Conservation (phyloP, 805 yeast species). For the Limtongia smithiae region DNA sequence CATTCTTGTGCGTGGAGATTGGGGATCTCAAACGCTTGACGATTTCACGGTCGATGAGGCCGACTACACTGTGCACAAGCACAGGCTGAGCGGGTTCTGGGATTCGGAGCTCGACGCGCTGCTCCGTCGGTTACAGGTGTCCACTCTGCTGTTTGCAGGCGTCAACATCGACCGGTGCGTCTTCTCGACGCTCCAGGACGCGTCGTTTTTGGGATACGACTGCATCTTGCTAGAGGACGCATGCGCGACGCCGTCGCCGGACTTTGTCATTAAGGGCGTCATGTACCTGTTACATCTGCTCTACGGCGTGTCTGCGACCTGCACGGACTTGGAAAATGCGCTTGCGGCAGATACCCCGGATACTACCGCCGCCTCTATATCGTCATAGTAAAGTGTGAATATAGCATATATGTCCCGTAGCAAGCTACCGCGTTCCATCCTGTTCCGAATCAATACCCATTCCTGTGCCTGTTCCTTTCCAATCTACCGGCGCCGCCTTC, state of each 20-base stretch:
- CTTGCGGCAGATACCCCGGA: too few species aligned
- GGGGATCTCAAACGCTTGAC: slow-evolving; percentile 21
- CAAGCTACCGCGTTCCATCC: too few species aligned
- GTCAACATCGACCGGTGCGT: slow-evolving; percentile 27
- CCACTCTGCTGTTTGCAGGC: slow-evolving; percentile 22
- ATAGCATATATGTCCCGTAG: too few species aligned
- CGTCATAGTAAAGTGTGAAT: too few species aligned
- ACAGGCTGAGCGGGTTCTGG: slow-evolving; percentile 25
- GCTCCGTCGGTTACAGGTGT: slow-evolving; percentile 14
- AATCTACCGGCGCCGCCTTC: too few species aligned
- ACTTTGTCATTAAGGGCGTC: slow-evolving; percentile 19
- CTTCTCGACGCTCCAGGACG: slow-evolving; percentile 24
- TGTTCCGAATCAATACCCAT: too few species aligned
- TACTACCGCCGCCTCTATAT: too few species aligned
- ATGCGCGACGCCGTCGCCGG: slow-evolving; percentile 26
- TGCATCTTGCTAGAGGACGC: slow-evolving; percentile 26
- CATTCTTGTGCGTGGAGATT: slow-evolving; percentile 19
- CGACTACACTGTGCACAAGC: slow-evolving; percentile 20
- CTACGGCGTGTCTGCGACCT: slow-evolving; percentile 19
- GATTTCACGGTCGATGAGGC: slow-evolving; percentile 13
- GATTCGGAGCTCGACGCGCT: slow-evolving; percentile 21
- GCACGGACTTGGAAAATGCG: slow-evolving; percentile 5
- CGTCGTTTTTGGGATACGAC: slow-evolving; percentile 24
- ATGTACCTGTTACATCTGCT: slow-evolving; percentile 17
- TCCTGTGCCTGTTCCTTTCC: too few species aligned